These are phyloP conservation scores for Dionaea muscipula DNA, from an alignment of 179 eudicot genomes.

Conservation along the genomic window DNA sequence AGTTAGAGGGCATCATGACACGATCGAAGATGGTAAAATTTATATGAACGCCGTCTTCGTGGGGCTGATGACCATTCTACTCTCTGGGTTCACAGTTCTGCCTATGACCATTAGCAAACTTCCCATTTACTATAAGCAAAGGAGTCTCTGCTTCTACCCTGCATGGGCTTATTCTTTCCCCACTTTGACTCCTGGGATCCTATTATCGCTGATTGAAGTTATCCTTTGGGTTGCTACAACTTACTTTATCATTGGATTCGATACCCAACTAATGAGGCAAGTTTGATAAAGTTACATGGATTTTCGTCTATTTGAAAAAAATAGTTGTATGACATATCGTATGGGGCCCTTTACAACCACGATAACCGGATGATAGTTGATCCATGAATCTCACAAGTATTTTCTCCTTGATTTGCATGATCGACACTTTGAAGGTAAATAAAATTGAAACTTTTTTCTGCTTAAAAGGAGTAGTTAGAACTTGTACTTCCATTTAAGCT, in stretches of 20 bases:
- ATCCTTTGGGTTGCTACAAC: conserved; percentile 1
- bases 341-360: too few relatives aligned
- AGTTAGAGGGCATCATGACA: background rate
- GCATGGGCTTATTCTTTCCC: conserved; percentile 5
- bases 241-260: conserved; percentile 6
- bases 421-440: too few relatives aligned
- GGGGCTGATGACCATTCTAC: background rate
- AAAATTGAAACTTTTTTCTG: too few relatives aligned
- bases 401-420: too few relatives aligned
- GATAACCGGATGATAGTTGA: too few relatives aligned
- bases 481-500: too few relatives aligned
- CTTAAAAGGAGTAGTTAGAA: too few relatives aligned
- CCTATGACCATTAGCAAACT: conserved; percentile 3
- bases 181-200: background rate
- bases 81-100: background rate
- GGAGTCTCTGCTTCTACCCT: conserved; percentile 2
- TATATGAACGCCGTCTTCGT: conserved; percentile 1
- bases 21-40: background rate
- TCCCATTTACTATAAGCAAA: conserved; percentile 5
- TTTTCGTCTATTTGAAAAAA: too few relatives aligned
- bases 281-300: too few relatives aligned
- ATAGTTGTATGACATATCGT: too few relatives aligned
- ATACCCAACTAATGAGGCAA: background rate
- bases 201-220: background rate
- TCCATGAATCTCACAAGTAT: too few relatives aligned